Evolutionary conservation across 768 basidiomycete genomes (phyloP), one percentile per base, ranked within the genome.

Genomic region (Tylopilus balloui): DNA sequence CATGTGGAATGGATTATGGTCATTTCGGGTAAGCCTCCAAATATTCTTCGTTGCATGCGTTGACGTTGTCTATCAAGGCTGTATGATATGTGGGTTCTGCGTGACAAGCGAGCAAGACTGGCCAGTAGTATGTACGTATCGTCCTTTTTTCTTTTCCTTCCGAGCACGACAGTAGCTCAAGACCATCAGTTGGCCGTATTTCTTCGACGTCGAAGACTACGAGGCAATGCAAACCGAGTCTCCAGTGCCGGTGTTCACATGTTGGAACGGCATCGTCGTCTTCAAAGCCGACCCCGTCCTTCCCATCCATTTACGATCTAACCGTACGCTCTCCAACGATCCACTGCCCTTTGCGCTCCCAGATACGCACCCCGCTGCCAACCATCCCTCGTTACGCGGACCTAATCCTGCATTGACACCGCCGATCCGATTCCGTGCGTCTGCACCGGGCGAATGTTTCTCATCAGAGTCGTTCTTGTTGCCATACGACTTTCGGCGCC

Each of bases 191-290:
- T 61, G 75, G 74, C 74, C 74, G 1, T 75, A 72, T 50, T 70
- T 75, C 51, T 63, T 74, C 31, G 73, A 76, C 40, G 52, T 63
- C 10, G 67, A 64, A 10, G 69, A 60, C 44, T 64, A 65, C 51
- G 55, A 62, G 35, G 69, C 69, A 3, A 66, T 75, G 56, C 57
- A 65, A 45, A 52, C 45, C 13, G 74, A 70, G 37, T 65, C 69
- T 12, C 72, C 75, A 11, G 75, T 67, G 3, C 74, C 74, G 6
- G 74, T 75, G 6, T 71, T 73, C 46, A 51, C 71, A 0, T 76
- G 74, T 59, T 76, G 74, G 74, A 76, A 76, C 42, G 74, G 75
- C 29, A 71, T 75, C 53, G 64, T 65, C 38, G 68, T 69, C 3
- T 69, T 76, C 55, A 37, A 54, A 9, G 69, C 74, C 0, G 74